phyloP scores from a whole-genome alignment of 768 basidiomycete genomes.

The Xerocomus brunneocitrinus region DNA sequence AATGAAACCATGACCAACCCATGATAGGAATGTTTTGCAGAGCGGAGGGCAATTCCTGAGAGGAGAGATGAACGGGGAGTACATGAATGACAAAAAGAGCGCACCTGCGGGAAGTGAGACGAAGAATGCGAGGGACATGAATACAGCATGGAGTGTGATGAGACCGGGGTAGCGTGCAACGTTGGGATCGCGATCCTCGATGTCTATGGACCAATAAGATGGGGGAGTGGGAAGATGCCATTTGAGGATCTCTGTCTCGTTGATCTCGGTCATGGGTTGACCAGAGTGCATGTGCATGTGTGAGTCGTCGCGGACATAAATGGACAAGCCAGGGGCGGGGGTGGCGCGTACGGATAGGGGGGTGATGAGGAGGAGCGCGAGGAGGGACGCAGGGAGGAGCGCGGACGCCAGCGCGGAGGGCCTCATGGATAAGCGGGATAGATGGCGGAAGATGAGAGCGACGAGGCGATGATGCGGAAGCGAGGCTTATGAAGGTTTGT shows the following conservation, averaged over 20 bases:
- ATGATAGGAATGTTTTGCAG: conserved; percentile 66
- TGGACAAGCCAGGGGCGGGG: background rate
- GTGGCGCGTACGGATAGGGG: conserved; percentile 19
- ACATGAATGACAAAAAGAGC: conserved; percentile 18
- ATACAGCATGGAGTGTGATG: conserved; percentile 68
- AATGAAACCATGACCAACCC: conserved; percentile 57
- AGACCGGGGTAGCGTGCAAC: conserved; percentile 56
- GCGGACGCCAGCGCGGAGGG: background rate
- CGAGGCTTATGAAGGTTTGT: conserved; percentile 11
- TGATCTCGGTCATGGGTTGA: conserved; percentile 55
- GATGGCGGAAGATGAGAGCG: background rate
- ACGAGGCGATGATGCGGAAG: background rate
- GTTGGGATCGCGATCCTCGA: conserved; percentile 46
- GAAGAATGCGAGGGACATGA: conserved; percentile 81
- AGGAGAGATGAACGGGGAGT: background rate
- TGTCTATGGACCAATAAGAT: conserved; percentile 81
- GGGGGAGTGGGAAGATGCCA: conserved; percentile 67
- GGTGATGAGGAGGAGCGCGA: conserved; percentile 5
- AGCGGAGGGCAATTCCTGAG: conserved; percentile 75
- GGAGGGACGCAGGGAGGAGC: background rate
- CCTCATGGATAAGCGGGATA: conserved; percentile 8
- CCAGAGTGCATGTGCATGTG: conserved; percentile 46
- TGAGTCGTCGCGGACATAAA: conserved; percentile 27
- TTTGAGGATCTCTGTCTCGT: conserved; percentile 70
- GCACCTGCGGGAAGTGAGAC: conserved; percentile 74